phyloP scores from a whole-genome alignment of 2,329 filamentous ascomycete genomes.

The Cadophora sp. region DNA sequence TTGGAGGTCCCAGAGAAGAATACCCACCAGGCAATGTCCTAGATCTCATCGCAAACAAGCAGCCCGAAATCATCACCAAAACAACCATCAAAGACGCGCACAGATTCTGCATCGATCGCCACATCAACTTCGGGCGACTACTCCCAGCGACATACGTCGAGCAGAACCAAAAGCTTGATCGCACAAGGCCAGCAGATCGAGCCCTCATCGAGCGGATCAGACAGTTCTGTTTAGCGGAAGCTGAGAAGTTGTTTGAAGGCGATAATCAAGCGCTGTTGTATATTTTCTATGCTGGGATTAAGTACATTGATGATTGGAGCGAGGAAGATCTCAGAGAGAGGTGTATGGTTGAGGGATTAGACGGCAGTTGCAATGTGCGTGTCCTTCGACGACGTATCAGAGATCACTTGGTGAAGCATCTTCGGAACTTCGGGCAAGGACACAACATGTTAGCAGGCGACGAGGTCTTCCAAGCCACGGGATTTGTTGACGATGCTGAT shows the following conservation, averaged over 20 bases:
- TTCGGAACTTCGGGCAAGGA: background rate
- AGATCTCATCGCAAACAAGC: conserved; percentile 12
- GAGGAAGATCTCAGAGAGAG: background rate
- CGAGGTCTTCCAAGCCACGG: background rate
- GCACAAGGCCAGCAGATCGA: background rate
- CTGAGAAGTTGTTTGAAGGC: conserved; percentile 7
- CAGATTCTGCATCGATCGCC: background rate
- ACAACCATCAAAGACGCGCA: background rate
- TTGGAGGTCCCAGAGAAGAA: background rate
- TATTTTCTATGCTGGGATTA: conserved; percentile 4
- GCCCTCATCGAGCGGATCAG: conserved; percentile 19
- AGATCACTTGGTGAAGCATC: background rate
- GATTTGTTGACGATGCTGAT: conserved; percentile 8
- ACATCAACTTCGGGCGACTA: background rate
- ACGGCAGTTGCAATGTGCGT: background rate
- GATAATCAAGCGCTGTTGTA: conserved; percentile 10
- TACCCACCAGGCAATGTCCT: conserved; percentile 13
- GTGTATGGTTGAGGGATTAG: background rate
- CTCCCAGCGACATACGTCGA: background rate
- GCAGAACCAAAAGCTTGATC: conserved; percentile 16
- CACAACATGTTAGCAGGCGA: background rate
- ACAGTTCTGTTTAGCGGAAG: conserved; percentile 8
- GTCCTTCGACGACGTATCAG: background rate
- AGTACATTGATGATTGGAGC: conserved; percentile 16
- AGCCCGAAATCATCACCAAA: background rate